phyloP scores from a whole-genome alignment of 116 monocot species.

The Cymodocea nodosa region DNA sequence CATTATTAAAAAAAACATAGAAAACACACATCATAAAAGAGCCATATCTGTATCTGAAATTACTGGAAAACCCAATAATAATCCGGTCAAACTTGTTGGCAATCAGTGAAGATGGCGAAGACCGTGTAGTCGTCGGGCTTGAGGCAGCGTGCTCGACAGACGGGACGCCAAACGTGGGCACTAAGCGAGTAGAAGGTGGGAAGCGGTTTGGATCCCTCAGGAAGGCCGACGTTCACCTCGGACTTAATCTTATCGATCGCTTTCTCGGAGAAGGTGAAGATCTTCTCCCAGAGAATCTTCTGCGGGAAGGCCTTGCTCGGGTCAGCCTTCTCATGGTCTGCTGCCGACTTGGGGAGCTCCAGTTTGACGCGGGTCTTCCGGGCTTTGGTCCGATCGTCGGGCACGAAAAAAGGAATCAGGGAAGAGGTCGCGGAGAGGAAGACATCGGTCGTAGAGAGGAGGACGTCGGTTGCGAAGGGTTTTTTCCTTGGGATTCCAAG shows the following conservation, averaged over 20 bases:
- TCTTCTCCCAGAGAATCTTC: slow-evolving; percentile 38
- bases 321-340: slow-evolving; percentile 64
- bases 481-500: too few species aligned
- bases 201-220: slow-evolving; percentile 40
- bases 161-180: slow-evolving; percentile 68
- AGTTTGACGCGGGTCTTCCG: slow-evolving; percentile 43
- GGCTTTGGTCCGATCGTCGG: slow-evolving; percentile 54
- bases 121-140: slow-evolving; percentile 52
- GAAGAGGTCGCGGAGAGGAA: too few species aligned
- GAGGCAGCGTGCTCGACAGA: slow-evolving; percentile 66
- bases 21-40: too few species aligned
- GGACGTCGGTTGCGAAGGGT: too few species aligned
- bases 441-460: too few species aligned
- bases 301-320: slow-evolving; percentile 30
- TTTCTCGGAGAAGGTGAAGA: slow-evolving; percentile 59
- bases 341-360: slow-evolving; percentile 45
- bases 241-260: slow-evolving; percentile 45
- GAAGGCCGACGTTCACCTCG: slow-evolving; percentile 25
- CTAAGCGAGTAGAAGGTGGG: slow-evolving; percentile 87
- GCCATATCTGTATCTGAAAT: too few species aligned
- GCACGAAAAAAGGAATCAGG: too few species aligned
- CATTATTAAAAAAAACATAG: too few species aligned
- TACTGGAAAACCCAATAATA: too few species aligned
- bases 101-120: slow-evolving; percentile 83
- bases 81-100: too few species aligned